phyloP scores from a whole-genome alignment of 805 yeast species.

The Priceomyces medius region DNA sequence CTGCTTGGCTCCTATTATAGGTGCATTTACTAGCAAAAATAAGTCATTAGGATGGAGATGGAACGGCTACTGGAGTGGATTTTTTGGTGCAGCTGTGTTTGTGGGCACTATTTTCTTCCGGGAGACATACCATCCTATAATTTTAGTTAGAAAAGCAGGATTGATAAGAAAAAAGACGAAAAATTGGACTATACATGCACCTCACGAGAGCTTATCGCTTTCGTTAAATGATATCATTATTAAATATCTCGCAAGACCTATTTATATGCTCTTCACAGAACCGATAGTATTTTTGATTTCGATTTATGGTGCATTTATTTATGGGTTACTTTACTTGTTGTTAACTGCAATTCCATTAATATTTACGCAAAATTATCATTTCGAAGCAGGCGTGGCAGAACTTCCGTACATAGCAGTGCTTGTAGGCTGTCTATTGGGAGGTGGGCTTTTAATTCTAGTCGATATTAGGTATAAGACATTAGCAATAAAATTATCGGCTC shows the following conservation, averaged over 20 bases:
- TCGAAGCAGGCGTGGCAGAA: constrained; percentile 60
- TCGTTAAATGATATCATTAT: constrained; percentile 31
- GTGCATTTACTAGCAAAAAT: constrained; percentile 62
- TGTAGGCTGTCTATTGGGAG: constrained; percentile 64
- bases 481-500: constrained; percentile 23
- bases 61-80: constrained; percentile 71
- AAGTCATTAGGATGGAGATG: constrained; percentile 77
- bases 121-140: constrained; percentile 73
- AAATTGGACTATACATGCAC: constrained; percentile 80
- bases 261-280: constrained; percentile 38
- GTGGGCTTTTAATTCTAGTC: constrained; percentile 47
- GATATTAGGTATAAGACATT: constrained; percentile 54
- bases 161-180: constrained; percentile 64
- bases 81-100: constrained; percentile 48
- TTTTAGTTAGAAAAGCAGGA: constrained; percentile 62
- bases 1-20: constrained; percentile 36
- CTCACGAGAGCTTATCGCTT: constrained; percentile 52
- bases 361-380: constrained; percentile 58
- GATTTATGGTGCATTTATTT: constrained; percentile 47
- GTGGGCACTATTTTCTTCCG: constrained; percentile 43
- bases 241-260: constrained; percentile 37
- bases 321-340: constrained; percentile 46
- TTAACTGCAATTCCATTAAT: constrained; percentile 45
- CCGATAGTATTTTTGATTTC: constrained; percentile 45
- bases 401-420: constrained; percentile 79